phyloP scores from a whole-genome alignment of 2,329 filamentous ascomycete species.

The Alternaria brassicicola region DNA sequence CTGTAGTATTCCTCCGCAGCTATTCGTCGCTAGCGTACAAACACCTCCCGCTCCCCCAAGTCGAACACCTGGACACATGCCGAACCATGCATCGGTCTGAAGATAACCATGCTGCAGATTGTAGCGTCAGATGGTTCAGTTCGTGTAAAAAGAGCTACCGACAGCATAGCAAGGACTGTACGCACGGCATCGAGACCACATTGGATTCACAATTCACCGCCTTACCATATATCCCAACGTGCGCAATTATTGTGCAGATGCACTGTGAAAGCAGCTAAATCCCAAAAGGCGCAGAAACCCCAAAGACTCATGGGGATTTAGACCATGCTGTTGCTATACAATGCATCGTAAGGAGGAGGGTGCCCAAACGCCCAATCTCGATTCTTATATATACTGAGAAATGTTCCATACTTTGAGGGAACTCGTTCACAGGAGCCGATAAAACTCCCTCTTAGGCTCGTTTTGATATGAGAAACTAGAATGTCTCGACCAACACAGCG shows the following conservation, averaged over 20 bases:
- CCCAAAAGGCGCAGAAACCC: not conserved
- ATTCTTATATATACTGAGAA: not conserved
- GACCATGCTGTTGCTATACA: not conserved
- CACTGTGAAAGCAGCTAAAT: not conserved
- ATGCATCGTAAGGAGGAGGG: not conserved
- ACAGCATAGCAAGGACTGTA: not conserved
- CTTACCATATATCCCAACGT: not conserved
- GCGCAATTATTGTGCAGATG: not conserved
- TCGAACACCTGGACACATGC: not conserved
- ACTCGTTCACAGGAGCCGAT: not conserved
- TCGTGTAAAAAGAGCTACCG: not conserved
- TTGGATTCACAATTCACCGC: not conserved
- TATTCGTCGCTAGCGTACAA: not conserved
- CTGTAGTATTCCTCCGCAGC: constrained; percentile 1
- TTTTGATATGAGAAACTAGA: not conserved
- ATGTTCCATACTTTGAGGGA: not conserved
- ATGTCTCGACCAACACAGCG: not conserved
- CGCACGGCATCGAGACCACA: not conserved
- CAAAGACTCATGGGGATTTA: not conserved
- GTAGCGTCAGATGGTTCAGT: not conserved
- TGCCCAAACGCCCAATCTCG: not conserved
- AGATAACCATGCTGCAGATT: not conserved
- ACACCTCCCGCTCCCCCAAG: not conserved
- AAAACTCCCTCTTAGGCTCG: not conserved
- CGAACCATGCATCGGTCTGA: not conserved